Conservation (phyloP, 148 eudicot species). For the Chenopodium berlandieri region DNA sequence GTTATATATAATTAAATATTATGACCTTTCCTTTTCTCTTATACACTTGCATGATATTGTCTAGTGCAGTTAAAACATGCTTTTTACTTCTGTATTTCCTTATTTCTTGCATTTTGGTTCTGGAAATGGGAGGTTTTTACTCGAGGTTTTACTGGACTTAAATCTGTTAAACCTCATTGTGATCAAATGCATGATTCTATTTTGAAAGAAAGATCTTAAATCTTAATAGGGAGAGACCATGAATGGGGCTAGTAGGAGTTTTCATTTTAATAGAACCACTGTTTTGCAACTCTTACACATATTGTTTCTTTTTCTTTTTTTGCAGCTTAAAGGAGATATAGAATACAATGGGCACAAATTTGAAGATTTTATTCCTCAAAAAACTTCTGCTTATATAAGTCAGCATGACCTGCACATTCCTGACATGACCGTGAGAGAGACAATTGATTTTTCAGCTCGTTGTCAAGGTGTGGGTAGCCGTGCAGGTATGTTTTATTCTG, state of each 20-base stretch:
- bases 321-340: constrained; percentile 58
- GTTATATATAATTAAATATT: constrained; percentile 23
- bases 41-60: no score
- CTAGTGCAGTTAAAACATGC: no score
- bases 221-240: not conserved
- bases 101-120: not conserved
- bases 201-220: not conserved
- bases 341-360: constrained; percentile 69
- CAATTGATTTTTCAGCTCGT: constrained; percentile 69
- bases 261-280: not conserved
- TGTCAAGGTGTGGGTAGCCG: constrained; percentile 82
- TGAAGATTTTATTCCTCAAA: constrained; percentile 65
- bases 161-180: no score
- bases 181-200: not conserved
- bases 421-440: constrained; percentile 78
- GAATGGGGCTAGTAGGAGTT: not conserved
- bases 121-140: not conserved
- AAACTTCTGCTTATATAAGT: constrained; percentile 68
- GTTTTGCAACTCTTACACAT: not conserved
- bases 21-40: no score
- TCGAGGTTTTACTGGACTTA: not conserved
- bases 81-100: no score
- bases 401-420: constrained; percentile 73
- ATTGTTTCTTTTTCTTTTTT: not conserved
- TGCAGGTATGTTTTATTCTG: constrained; percentile 41